Evolutionary conservation across 768 basidiomycete genomes (phyloP).

Genomic region (Mycena chlorophos): DNA sequence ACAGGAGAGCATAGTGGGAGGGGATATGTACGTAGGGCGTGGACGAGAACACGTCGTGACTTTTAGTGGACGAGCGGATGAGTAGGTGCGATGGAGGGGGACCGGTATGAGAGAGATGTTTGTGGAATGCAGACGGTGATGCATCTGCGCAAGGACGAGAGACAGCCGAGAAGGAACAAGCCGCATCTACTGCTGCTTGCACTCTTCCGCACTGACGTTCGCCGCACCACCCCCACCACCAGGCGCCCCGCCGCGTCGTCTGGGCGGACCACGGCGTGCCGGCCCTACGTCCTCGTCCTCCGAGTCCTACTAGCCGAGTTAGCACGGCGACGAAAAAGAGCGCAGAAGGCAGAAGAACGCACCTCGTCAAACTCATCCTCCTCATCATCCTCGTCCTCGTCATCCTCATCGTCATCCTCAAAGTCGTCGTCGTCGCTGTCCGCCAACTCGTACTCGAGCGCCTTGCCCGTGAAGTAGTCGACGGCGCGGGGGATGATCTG

Average conservation of each 20-base stretch:
- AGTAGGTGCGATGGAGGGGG: too few relatives aligned
- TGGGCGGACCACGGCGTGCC: slow-evolving; percentile 56
- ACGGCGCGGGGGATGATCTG: slow-evolving; percentile 95
- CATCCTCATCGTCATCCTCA: slow-evolving; percentile 58
- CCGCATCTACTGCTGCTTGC: slow-evolving; percentile 86
- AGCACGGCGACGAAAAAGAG: slow-evolving; percentile 11
- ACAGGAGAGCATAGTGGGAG: too few relatives aligned
- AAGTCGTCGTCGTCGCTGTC: slow-evolving; percentile 59
- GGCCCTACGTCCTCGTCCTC: slow-evolving; percentile 71
- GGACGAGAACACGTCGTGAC: too few relatives aligned
- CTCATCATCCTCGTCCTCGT: slow-evolving; percentile 48
- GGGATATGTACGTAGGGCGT: too few relatives aligned
- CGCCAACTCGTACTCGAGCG: slow-evolving; percentile 75
- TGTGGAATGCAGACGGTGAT: too few relatives aligned
- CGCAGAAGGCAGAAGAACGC: slow-evolving; percentile 34
- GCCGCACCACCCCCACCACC: slow-evolving; percentile 41
- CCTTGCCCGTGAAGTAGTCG: slow-evolving; percentile 98
- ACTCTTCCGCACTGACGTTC: slow-evolving; percentile 78
- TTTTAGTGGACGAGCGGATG: too few relatives aligned
- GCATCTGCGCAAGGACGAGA: too few relatives aligned
- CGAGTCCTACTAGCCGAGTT: slow-evolving; percentile 48
- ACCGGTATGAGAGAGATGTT: too few relatives aligned
- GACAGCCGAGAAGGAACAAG: too few relatives aligned
- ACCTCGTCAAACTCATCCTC: slow-evolving; percentile 60
- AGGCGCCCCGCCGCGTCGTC: slow-evolving; percentile 48